These are phyloP conservation scores for Thelonectria rubi DNA, from an alignment of 2,329 filamentous ascomycete species.

Conservation along the genomic window DNA sequence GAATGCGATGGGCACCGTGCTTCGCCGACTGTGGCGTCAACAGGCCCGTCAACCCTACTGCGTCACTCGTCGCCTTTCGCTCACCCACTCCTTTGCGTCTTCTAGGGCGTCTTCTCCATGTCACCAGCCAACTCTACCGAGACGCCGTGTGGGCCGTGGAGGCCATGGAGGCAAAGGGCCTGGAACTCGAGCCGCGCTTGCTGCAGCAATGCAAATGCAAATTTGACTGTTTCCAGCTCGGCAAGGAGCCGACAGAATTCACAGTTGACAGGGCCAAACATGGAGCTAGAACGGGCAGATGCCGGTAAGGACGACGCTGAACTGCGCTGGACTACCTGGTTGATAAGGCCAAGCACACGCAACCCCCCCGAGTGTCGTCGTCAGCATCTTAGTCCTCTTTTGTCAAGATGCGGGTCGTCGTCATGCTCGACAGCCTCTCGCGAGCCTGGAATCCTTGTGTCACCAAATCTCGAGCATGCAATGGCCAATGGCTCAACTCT, in stretches of 20 bases:
- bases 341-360: slow-evolving; percentile 13
- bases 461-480: neutral
- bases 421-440: neutral
- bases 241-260: neutral
- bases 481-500: neutral
- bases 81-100: neutral
- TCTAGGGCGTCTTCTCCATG: neutral
- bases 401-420: slow-evolving; percentile 13
- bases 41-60: neutral
- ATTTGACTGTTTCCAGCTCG: neutral
- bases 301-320: neutral
- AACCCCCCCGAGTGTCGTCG: slow-evolving; percentile 31
- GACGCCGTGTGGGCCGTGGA: neutral
- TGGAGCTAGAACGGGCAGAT: neutral
- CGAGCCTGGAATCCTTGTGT: slow-evolving; percentile 1
- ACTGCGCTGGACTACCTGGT: neutral
- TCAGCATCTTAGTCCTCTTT: slow-evolving; percentile 25
- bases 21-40: neutral
- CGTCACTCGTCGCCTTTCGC: neutral
- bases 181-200: neutral
- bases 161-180: neutral
- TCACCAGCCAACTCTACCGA: neutral
- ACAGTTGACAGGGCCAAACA: neutral
- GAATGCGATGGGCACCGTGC: neutral
- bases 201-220: neutral